A percentile compares a stretch with the other conserved stretches of the same genome.
Conservation (phyloP, 805 yeast species). For the Cephaloascus fragrans region DNA sequence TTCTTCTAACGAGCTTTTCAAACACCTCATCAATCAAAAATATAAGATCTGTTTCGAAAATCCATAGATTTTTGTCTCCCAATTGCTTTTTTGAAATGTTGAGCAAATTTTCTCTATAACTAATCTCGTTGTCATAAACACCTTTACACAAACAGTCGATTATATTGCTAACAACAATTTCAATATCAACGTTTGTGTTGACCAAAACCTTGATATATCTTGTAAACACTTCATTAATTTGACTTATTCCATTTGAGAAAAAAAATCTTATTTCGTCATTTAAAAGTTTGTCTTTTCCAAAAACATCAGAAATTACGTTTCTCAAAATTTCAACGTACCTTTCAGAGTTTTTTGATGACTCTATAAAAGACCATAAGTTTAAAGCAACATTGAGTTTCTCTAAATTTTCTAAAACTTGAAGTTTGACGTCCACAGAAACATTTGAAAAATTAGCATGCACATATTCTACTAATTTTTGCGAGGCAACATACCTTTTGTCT, state of each 20-base stretch:
- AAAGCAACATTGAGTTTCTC: slow-evolving; percentile 40
- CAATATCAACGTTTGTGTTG: slow-evolving; percentile 8
- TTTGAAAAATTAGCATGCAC: slow-evolving; percentile 33
- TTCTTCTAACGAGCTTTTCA: slow-evolving; percentile 13
- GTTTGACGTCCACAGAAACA: slow-evolving; percentile 24
- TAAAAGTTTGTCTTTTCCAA: neutral
- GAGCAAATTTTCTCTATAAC: slow-evolving; percentile 19
- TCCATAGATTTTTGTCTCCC: slow-evolving; percentile 33
- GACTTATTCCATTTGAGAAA: slow-evolving; percentile 3
- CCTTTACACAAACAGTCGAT: slow-evolving; percentile 19
- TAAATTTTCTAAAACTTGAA: slow-evolving; percentile 24
- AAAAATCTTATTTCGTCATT: slow-evolving; percentile 1
- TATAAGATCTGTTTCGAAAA: slow-evolving; percentile 30
- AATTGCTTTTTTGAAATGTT: slow-evolving; percentile 16
- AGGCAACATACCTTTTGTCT: slow-evolving; percentile 33
- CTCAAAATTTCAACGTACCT: neutral
- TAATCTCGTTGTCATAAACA: slow-evolving; percentile 27
- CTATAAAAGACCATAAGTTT: slow-evolving; percentile 24
- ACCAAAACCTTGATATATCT: slow-evolving; percentile 13
- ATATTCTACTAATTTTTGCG: slow-evolving; percentile 34
- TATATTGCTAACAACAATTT: slow-evolving; percentile 12
- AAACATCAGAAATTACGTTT: slow-evolving; percentile 1
- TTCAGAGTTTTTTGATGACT: slow-evolving; percentile 2
- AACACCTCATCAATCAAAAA: slow-evolving; percentile 30
- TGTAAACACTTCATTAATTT: slow-evolving; percentile 18